Conservation (phyloP, 2,329 filamentous ascomycete genomes). For the Nothomitra cinnamomea region DNA sequence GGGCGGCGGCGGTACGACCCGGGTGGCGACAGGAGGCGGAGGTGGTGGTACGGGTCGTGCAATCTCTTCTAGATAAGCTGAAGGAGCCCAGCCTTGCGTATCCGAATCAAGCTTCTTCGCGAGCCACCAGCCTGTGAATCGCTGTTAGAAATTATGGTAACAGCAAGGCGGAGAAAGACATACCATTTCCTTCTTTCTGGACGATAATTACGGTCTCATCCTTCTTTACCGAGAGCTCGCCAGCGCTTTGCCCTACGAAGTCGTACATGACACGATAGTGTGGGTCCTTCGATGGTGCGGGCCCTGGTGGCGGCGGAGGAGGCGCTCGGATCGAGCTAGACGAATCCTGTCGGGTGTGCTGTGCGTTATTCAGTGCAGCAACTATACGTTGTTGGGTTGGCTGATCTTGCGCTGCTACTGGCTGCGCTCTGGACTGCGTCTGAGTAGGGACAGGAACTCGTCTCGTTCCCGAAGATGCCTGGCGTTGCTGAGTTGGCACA, state of each 20-base stretch:
- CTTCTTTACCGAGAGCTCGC: conserved; percentile 65
- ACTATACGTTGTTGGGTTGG: conserved; percentile 13
- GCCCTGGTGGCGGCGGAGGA: conserved; percentile 45
- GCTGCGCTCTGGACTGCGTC: conserved; percentile 7
- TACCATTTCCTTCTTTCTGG: conserved; percentile 93
- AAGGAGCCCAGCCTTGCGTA: conserved; percentile 84
- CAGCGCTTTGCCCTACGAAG: conserved; percentile 67
- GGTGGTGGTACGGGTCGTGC: conserved; percentile 42
- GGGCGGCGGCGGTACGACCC: conserved; percentile 41
- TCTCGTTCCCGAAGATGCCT: conserved; percentile 11
- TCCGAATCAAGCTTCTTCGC: conserved; percentile 52
- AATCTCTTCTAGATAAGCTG: conserved; percentile 76
- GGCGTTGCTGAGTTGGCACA: conserved; percentile 19
- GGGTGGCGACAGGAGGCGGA: conserved; percentile 27
- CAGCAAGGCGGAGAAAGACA: conserved; percentile 17
- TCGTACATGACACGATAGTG: conserved; percentile 87
- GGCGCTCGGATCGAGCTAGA: conserved; percentile 33
- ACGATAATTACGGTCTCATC: conserved; percentile 76
- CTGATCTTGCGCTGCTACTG: conserved; percentile 3
- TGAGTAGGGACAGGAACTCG: conserved; percentile 14
- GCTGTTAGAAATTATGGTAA: conserved; percentile 18
- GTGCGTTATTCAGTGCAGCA: conserved; percentile 23
- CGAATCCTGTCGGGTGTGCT: conserved; percentile 26
- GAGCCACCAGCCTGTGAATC: conserved; percentile 73
- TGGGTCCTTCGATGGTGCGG: conserved; percentile 45